Percentiles rank a stretch among this genome's conserved stretches.
phyloP scores from a whole-genome alignment of 2,329 filamentous ascomycete genomes.

The Fusarium sambucinum region DNA sequence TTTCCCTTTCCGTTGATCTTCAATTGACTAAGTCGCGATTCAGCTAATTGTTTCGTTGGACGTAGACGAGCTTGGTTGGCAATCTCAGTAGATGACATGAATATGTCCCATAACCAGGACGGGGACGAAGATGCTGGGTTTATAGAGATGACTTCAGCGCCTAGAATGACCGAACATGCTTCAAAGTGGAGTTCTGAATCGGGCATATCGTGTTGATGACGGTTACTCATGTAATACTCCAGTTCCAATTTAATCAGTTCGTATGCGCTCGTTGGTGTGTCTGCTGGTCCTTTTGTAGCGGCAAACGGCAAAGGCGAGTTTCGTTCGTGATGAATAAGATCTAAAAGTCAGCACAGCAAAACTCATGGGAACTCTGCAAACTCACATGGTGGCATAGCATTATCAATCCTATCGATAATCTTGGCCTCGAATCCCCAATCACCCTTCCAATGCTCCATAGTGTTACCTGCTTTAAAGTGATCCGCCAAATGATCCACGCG shows the following conservation, averaged over 20 bases:
- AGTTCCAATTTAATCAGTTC: conserved; percentile 38
- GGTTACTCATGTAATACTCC: conserved; percentile 37
- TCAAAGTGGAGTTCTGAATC: conserved; percentile 36
- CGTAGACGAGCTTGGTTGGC: conserved; percentile 34
- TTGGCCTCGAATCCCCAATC: conserved; percentile 58
- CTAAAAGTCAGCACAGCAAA: conserved; percentile 9
- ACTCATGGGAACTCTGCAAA: fast-evolving
- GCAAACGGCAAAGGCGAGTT: conserved; percentile 37
- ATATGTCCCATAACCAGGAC: conserved; percentile 36
- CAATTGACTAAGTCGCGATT: conserved; percentile 26
- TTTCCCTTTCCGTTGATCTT: conserved; percentile 41
- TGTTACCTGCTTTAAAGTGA: conserved; percentile 57
- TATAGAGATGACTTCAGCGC: conserved; percentile 28
- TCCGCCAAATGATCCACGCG: conserved; percentile 55
- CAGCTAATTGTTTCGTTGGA: conserved; percentile 28
- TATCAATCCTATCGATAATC: conserved; percentile 56
- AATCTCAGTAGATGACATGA: conserved; percentile 32
- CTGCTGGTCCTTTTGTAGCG: conserved; percentile 36
- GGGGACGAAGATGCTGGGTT: conserved; percentile 31
- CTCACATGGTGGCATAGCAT: conserved; percentile 58
- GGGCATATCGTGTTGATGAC: conserved; percentile 23
- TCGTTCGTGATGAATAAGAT: conserved; percentile 42
- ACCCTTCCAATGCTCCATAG: conserved; percentile 59
- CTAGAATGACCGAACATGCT: conserved; percentile 33
- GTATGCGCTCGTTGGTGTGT: conserved; percentile 40